phyloP scores from a whole-genome alignment of 73 alveolate species.

The Paramecium tetraurelia region DNA sequence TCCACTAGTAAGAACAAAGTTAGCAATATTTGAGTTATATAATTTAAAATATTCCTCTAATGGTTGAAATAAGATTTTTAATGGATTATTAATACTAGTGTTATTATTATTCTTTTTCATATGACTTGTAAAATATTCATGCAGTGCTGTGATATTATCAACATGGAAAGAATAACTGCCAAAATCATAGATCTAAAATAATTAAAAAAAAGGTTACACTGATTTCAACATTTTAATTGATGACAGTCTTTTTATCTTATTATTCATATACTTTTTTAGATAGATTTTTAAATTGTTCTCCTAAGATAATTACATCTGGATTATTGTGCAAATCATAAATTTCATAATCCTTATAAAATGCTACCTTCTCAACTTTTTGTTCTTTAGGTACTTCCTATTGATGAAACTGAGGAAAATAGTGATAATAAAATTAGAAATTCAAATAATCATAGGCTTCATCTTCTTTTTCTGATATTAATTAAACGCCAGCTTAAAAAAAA shows the following conservation, averaged over 20 bases:
- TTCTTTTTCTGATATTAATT: background rate
- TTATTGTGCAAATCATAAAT: background rate
- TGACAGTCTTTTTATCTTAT: background rate
- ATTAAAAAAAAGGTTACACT: background rate
- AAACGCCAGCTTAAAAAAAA: background rate
- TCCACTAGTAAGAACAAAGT: background rate
- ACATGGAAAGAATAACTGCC: constrained; percentile 14
- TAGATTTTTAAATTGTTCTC: background rate
- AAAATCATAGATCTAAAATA: background rate
- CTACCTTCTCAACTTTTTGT: background rate
- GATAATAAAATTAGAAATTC: background rate
- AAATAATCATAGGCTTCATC: background rate
- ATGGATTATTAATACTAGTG: background rate
- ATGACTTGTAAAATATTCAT: background rate
- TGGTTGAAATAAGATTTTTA: background rate
- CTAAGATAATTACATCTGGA: background rate
- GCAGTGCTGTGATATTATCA: background rate
- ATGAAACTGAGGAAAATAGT: background rate
- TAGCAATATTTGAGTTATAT: background rate
- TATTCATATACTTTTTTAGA: background rate
- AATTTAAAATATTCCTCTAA: background rate
- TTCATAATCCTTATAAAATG: background rate
- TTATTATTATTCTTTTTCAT: background rate
- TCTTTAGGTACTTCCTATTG: constrained; percentile 3
- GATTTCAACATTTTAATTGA: background rate